These are phyloP conservation scores for Dipodascus albidus DNA, from an alignment of 805 yeast genomes.

Conservation along the genomic window DNA sequence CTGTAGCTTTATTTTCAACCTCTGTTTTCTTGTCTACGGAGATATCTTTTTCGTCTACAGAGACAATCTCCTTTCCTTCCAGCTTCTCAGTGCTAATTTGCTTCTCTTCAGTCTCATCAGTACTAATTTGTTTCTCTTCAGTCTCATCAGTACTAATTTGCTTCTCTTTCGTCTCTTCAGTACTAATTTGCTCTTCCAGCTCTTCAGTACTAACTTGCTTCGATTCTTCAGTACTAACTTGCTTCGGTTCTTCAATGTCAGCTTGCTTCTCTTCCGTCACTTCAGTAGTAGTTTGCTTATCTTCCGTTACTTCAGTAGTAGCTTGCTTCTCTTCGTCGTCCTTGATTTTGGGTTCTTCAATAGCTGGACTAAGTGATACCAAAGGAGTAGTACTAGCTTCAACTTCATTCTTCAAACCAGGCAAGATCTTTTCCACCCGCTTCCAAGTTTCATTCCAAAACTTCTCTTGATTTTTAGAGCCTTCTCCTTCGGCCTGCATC, in stretches of 20 bases:
- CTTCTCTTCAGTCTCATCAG: too few species aligned
- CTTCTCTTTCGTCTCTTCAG: too few species aligned
- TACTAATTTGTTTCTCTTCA: too few species aligned
- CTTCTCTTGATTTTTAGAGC: constrained; percentile 7
- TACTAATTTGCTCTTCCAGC: too few species aligned
- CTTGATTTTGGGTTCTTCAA: not conserved
- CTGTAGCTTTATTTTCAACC: not conserved
- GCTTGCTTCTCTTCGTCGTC: not conserved
- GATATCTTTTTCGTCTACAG: too few species aligned
- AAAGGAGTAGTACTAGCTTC: not conserved
- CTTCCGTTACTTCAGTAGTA: not conserved
- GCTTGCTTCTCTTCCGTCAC: not conserved
- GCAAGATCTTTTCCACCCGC: constrained; percentile 27
- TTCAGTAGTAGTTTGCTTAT: not conserved
- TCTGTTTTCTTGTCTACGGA: too few species aligned
- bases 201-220: too few species aligned
- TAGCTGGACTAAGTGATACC: constrained; percentile 1
- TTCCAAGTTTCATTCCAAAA: constrained; percentile 30
- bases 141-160: too few species aligned
- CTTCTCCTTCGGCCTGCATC: not conserved
- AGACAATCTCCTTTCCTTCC: not conserved
- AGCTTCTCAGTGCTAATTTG: not conserved
- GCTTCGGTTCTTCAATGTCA: not conserved
- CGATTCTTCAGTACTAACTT: too few species aligned
- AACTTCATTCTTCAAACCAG: constrained; percentile 21